Percentiles rank a stretch among this genome's conserved stretches.
These are phyloP conservation scores for Jamesozyma hellenica DNA, from an alignment of 805 yeast species.

Conservation along the genomic window DNA sequence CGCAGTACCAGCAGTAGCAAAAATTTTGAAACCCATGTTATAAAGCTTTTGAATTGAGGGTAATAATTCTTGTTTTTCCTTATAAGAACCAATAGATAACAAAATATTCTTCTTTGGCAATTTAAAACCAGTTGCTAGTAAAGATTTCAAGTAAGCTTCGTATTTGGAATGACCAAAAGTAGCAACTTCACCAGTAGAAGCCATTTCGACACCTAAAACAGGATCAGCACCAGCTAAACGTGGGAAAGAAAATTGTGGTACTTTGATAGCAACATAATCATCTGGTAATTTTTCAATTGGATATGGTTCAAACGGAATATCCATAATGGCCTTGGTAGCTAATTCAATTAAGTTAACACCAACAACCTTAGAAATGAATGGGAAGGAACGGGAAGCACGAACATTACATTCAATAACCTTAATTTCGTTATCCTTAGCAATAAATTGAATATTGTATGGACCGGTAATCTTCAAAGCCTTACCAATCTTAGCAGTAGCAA, in stretches of 20 bases:
- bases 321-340: conserved; percentile 94
- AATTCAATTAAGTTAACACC: conserved; percentile 93
- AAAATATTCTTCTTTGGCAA: conserved; percentile 91
- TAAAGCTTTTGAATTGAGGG: conserved; percentile 76
- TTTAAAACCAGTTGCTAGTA: conserved; percentile 90
- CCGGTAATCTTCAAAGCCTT: conserved; percentile 92
- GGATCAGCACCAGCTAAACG: conserved; percentile 97
- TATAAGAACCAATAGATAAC: conserved; percentile 90
- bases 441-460: conserved; percentile 94
- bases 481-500: conserved; percentile 93
- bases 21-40: conserved; percentile 79
- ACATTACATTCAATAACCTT: conserved; percentile 98
- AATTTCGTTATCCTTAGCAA: conserved; percentile 88
- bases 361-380: conserved; percentile 93
- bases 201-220: conserved; percentile 96
- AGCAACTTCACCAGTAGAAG: conserved; percentile 98
- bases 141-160: conserved; percentile 92
- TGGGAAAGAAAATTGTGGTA: conserved; percentile 95
- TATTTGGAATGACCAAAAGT: conserved; percentile 91
- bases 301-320: conserved; percentile 76
- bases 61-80: conserved; percentile 87
- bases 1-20: conserved; percentile 98
- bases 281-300: conserved; percentile 84
- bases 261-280: conserved; percentile 92
- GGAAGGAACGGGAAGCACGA: conserved; percentile 98